Base-by-base conservation (phyloP, 2,329 filamentous ascomycete genomes). In the Sclerotinia glacialis region DNA sequence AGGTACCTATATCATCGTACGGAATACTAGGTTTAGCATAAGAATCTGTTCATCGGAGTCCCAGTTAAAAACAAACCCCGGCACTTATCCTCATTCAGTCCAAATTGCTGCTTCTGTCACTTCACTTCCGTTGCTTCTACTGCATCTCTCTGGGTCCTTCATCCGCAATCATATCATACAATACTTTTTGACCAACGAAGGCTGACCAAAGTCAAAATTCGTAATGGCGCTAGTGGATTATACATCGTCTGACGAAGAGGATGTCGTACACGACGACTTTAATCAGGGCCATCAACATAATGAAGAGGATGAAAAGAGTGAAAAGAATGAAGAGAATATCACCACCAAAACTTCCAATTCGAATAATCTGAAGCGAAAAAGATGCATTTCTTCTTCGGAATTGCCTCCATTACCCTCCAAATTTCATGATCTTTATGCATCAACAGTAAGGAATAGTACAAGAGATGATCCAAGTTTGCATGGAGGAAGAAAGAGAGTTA, bases 401-500 rank as follows among this genome's bases (percentile, higher is more conserved):
- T 69, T 93, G 46, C 92, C 91, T 40, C 91, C 93, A 11, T 83
- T 97, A 28, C 94, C 93, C 11, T 78, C 87, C 16, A 80, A 86
- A 65, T 98, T 99, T 78, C 91, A 93, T 77, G 91, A 97, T 77
- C 83, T 98, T 65, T 98, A 99, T 78, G 90, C 93, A 37, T 89
- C 91, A 14, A 91, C 88, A 50, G 88, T 91, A 62, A 87, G 94
- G 69, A 82, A 90, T 69, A 91, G 90, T 78, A 89, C 89, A 50
- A 83, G 82, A 72, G 95, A 98, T 78, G 90, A 97, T 75, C 93
- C 94, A 0, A 83, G 83, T 68, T 82, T 98, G 67, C 95, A 99
- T 77, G 90, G 89, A 42, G 95, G 95, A 64, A 88, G 94, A 55
- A 92, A 89, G 75, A 86, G 95, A 52, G 85, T 89, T 67, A 90